Base-by-base conservation (phyloP, 768 basidiomycete genomes). In the Pleurotus salmoneostramineus region DNA sequence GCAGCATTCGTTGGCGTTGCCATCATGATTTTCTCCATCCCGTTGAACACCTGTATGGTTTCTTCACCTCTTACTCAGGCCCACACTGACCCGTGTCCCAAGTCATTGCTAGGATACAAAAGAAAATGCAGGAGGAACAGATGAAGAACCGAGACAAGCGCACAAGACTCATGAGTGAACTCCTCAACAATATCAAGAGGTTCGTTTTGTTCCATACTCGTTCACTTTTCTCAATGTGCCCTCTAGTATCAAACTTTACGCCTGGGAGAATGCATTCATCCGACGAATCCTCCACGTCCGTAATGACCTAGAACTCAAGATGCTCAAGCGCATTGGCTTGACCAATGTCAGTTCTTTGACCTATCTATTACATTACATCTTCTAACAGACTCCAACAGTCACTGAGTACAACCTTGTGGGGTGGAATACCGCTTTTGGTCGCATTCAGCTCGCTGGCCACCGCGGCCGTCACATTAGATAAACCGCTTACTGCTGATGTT, bases 261-360 rank as follows among this genome's bases (percentile, higher is more conserved):
- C 91, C 2, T 98, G 96, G 96, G 96, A 98, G 72, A 83, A 88
- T 64, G 88, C 91, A 3, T 98, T 98, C 66, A 80, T 91, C 32
- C 79, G 86, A 50, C 87, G 85, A 56, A 81, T 98, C 33, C 72
- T 87, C n/a, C 77, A 83, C 17, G 89, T 95, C 2, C 79, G 94
- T 44, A 94, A 95, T 66, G 83, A 91, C 57, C 76, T 85, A 62
- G 95, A 96, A 68, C 69, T 98, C 49, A 84, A 77, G 60, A 87
- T 91, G 83, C 77, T 98, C 37, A 80, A 78, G 57, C 91, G 86
- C 68, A 95, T 98, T 57, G 94, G 93, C 2, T 73, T 96, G 27
- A 71, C 80, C 8, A 85, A 85, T 14, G 87, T 88, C 50, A 58
- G 83, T 67, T 62, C 33, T 21, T 33, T 33, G 48, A 83, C 89